These are phyloP conservation scores for Lactarius tabidus DNA, from an alignment of 768 basidiomycete genomes.

Conservation along the genomic window DNA sequence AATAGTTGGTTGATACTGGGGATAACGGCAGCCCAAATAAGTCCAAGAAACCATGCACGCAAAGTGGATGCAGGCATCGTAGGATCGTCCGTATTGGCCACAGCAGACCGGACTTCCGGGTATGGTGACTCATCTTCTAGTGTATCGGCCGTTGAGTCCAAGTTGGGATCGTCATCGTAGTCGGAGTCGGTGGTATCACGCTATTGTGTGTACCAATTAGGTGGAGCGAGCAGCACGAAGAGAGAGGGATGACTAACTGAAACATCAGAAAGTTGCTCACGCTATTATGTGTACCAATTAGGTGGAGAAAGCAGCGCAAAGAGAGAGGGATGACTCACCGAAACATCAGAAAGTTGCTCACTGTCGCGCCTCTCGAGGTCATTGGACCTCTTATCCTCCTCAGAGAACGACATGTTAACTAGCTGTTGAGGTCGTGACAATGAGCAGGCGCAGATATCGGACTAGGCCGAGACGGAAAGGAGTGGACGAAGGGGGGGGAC, in stretches of 20 bases:
- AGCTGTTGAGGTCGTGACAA: too few species aligned
- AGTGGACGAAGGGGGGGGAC: too few species aligned
- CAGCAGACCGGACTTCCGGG: slow-evolving; percentile 49
- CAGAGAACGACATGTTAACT: background rate
- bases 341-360: background rate
- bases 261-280: background rate
- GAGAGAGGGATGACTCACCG: background rate
- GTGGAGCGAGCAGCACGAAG: background rate
- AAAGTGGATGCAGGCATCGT: slow-evolving; percentile 36
- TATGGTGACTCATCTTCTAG: slow-evolving; percentile 49
- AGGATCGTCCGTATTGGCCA: slow-evolving; percentile 46
- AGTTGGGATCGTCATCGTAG: slow-evolving; percentile 25
- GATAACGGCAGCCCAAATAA: slow-evolving; percentile 51
- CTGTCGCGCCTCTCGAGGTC: slow-evolving; percentile 22
- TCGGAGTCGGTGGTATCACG: too few species aligned
- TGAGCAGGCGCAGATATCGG: too few species aligned
- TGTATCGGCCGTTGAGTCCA: background rate
- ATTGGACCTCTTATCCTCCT: slow-evolving; percentile 25
- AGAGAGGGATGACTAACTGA: background rate
- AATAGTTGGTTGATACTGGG: slow-evolving; percentile 77
- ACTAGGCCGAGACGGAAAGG: too few species aligned
- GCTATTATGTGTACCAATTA: background rate
- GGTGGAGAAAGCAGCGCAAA: background rate
- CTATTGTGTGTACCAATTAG: background rate
- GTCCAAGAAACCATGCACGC: slow-evolving; percentile 37